Base-by-base conservation (phyloP, 495 filamentous ascomycete genomes). In the Apiosordaria backusii region DNA sequence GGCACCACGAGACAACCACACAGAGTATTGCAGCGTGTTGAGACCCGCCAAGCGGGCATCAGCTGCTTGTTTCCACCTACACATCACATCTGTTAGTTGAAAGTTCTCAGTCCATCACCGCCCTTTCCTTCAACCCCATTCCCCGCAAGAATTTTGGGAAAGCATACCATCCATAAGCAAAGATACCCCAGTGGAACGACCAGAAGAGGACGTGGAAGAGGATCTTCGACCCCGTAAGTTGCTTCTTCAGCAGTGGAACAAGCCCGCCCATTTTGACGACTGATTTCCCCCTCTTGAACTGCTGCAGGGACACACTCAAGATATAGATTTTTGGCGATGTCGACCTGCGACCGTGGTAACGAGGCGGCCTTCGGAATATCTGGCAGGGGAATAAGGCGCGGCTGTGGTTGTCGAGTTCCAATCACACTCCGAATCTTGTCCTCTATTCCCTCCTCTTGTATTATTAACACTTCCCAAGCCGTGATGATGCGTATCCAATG, bases 1-100 rank as follows among this genome's bases (percentile, higher is more conserved):
- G 26, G 95, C 94, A 67, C 95, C 95, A 84, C 95, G 87, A 21
- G 95, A 98, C 35, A 98, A 80, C 93, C 93, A 99, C 29, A 99
- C 95, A 1, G 93, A 97, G 75, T 85, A 98, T 57, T 81, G 79
- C 57, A 99, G 84, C 0, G 79, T 87, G 78, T 99, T 99, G 29
- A 99, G 84, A 23, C 82, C 85, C 4, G 87, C 88, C 24, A 99
- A 79, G 60, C 84, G 84, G 21, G 70, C 64, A 74, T 96, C 89
- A 19, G 69, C 66, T 59, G 73, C 81, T 82, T 99, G 95, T 67
- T 91, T 86, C 71, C 83, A 91, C 92, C 93, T 97, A 71, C 4
- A 58, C 24, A 58, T 18, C 19, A 50, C 21, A 16, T 10, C 18
- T 22, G 67, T 79, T 68, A 79, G 73, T 65, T 45, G 2, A 45